Base-by-base conservation (phyloP, 805 yeast species). In the Pichia pseudocactophila region DNA sequence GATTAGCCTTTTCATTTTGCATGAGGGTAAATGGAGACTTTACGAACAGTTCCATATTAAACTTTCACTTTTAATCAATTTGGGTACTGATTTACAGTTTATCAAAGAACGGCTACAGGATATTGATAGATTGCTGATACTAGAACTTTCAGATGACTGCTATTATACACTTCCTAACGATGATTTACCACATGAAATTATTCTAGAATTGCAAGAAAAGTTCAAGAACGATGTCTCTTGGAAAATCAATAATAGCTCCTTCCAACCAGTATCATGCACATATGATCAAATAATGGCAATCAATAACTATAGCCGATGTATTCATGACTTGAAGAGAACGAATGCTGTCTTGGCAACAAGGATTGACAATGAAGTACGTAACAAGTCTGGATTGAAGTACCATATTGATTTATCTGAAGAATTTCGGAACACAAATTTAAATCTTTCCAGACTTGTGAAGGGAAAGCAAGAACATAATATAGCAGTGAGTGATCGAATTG, bases 201-300 rank as follows among this genome's bases (percentile, higher is more conserved):
- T 58, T 1, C 35, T 39, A 1, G 11, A 30, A 6, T 36, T 59
- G 11, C 39, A 42, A 31, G 18, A 39, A 7, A 37, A 37, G 15
- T 37, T 48, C 34, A 18, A 22, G 9, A 34, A 27, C 20, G 48
- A 40, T 28, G 20, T 36, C 1, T 19, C 16, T 8, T 40, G 32
- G 12, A 43, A 37, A 15, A 10, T 43, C 34, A 20, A 25, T 7
- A 32, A 20, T 15, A 35, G 32, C 20, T 45, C 32, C 15, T 34
- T 40, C 30, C 46, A 51, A 10, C 56, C 54, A 37, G 37, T 9
- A 2, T 56, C 67, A 1, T 57, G 69, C 41, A 53, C 65, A 0
- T 69, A 61, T 47, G 72, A 68, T 42, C 65, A 63, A 22, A 57
- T 66, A 11, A 65, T 69, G 71, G 68, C 66, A 40, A 41, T 69